A percentile compares a stretch with the other conserved stretches of the same genome.
Conservation (phyloP, 148 eudicot genomes). For the Mesembryanthemum crystallinum region DNA sequence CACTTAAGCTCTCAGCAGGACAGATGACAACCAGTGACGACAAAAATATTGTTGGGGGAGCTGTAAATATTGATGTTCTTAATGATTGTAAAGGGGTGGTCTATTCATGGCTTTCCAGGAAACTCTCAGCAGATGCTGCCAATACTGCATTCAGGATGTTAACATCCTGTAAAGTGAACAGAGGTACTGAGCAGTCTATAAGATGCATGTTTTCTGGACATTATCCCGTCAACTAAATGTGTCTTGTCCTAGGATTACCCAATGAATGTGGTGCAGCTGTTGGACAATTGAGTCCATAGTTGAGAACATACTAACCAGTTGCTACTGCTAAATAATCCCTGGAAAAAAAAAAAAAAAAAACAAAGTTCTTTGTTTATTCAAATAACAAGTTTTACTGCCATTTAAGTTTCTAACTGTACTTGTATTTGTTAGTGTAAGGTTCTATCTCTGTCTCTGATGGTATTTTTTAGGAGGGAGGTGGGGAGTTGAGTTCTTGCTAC, state of each 20-base stretch:
- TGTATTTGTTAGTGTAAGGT: neutral
- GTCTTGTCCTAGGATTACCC: neutral
- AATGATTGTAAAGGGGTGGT: constrained; percentile 91
- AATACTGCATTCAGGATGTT: constrained; percentile 66
- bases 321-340: neutral
- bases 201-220: neutral
- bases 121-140: constrained; percentile 70
- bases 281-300: neutral
- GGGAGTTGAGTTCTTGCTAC: neutral
- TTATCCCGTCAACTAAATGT: neutral
- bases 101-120: constrained; percentile 81
- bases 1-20: constrained; percentile 54
- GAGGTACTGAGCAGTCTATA: constrained; percentile 43
- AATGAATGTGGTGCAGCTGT: neutral
- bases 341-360: neutral
- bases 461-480: neutral
- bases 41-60: constrained; percentile 40
- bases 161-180: constrained; percentile 87
- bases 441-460: neutral
- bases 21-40: constrained; percentile 27
- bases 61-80: constrained; percentile 42
- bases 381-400: neutral
- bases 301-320: neutral
- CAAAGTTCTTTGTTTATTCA: neutral
- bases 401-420: neutral